Evolutionary conservation across 192 early-diverging fungal species (phyloP).

Genomic region (Coemansia sp.): DNA sequence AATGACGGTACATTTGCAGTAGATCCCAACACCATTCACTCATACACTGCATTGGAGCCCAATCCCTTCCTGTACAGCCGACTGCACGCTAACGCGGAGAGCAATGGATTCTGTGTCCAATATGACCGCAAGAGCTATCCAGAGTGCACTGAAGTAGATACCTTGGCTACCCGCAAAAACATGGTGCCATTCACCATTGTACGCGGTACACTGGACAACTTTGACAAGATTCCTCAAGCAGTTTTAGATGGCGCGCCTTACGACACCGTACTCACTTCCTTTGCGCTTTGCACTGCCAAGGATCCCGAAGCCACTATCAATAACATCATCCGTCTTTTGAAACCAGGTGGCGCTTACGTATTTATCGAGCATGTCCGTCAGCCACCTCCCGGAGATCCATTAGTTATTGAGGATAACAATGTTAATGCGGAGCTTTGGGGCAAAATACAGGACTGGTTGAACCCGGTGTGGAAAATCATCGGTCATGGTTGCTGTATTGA

Average conservation of each 20-base stretch:
- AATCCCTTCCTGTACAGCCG: slow-evolving; percentile 38
- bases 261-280: slow-evolving; percentile 45
- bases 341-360: slow-evolving; percentile 32
- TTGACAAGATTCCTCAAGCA: slow-evolving; percentile 25
- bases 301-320: slow-evolving; percentile 18
- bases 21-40: slow-evolving; percentile 19
- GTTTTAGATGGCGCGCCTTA: slow-evolving; percentile 37
- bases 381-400: slow-evolving; percentile 19
- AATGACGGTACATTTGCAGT: slow-evolving; percentile 26
- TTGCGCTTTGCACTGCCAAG: slow-evolving; percentile 33
- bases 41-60: slow-evolving; percentile 47
- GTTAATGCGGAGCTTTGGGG: slow-evolving; percentile 39
- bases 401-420: slow-evolving; percentile 32
- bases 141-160: not conserved
- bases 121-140: slow-evolving; percentile 30
- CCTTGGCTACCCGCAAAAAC: not conserved
- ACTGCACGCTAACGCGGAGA: slow-evolving; percentile 30
- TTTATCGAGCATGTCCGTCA: slow-evolving; percentile 50
- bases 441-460: slow-evolving; percentile 35
- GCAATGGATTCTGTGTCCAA: slow-evolving; percentile 32
- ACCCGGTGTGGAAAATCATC: slow-evolving; percentile 23
- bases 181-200: slow-evolving; percentile 38
- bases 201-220: slow-evolving; percentile 34
- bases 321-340: slow-evolving; percentile 30
- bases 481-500: slow-evolving; percentile 40